A percentile compares a stretch with the other conserved stretches of the same genome.
Conservation (phyloP, 2,329 filamentous ascomycete genomes). For the Calonectria pteridis region DNA sequence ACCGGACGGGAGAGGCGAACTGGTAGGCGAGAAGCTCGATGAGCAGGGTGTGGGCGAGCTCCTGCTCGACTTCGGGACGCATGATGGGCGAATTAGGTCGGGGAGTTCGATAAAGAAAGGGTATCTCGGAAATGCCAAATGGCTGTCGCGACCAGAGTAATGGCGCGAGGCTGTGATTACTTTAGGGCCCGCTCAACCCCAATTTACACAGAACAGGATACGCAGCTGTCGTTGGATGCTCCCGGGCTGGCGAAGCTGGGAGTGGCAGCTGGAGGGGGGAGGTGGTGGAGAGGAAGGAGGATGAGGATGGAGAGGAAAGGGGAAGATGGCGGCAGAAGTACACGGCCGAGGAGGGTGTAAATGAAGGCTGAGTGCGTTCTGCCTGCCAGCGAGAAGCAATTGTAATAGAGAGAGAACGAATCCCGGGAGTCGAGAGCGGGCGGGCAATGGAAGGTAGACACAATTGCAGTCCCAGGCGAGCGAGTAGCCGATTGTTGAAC, state of each 20-base stretch:
- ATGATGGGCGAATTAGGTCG: conserved; percentile 67
- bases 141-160: conserved; percentile 39
- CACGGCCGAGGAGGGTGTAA: conserved; percentile 39
- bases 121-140: conserved; percentile 46
- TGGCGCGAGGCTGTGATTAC: conserved; percentile 43
- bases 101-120: conserved; percentile 42
- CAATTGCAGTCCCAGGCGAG: conserved; percentile 44
- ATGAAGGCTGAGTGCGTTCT: conserved; percentile 44
- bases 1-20: conserved; percentile 98
- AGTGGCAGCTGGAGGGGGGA: conserved; percentile 42
- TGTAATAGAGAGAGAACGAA: conserved; percentile 37
- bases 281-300: conserved; percentile 31
- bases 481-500: conserved; percentile 53
- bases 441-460: conserved; percentile 41
- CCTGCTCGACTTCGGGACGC: conserved; percentile 99
- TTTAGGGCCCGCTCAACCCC: conserved; percentile 44
- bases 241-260: conserved; percentile 39
- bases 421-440: conserved; percentile 22
- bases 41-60: conserved; percentile 97
- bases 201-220: conserved; percentile 33
- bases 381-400: conserved; percentile 45
- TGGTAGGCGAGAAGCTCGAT: conserved; percentile 99
- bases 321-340: conserved; percentile 41
- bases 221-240: conserved; percentile 43
- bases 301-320: conserved; percentile 28